phyloP scores from a whole-genome alignment of 2,329 filamentous ascomycete genomes.

The Penicillium sp. region DNA sequence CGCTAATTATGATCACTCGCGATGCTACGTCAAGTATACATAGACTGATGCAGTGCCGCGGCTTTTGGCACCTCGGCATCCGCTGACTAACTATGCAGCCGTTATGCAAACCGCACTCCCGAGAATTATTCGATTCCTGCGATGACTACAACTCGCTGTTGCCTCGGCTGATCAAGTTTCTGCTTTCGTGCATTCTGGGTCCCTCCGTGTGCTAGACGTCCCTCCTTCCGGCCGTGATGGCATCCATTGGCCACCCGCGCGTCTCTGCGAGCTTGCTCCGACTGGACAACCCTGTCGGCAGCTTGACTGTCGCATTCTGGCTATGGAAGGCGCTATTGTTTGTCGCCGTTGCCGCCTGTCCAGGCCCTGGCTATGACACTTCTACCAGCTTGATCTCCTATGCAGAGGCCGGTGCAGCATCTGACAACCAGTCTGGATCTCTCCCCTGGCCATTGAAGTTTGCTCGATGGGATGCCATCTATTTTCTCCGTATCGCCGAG shows the following conservation, averaged over 20 bases:
- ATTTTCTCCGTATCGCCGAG: constrained; percentile 55
- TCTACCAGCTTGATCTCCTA: constrained; percentile 53
- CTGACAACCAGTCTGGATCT: constrained; percentile 8
- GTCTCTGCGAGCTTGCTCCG: constrained; percentile 23
- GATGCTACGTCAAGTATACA: too few relatives aligned
- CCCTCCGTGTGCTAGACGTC: background rate
- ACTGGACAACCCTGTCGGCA: constrained; percentile 31
- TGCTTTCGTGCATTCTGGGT: too few relatives aligned
- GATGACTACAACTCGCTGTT: too few relatives aligned
- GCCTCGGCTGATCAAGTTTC: constrained; percentile 1
- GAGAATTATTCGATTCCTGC: too few relatives aligned
- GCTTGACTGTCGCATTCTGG: constrained; percentile 45
- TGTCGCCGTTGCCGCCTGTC: constrained; percentile 49
- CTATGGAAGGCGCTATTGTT: constrained; percentile 58
- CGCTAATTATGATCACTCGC: too few relatives aligned
- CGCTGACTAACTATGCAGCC: too few relatives aligned
- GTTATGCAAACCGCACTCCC: too few relatives aligned
- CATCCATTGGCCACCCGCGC: constrained; percentile 15
- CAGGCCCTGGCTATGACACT: constrained; percentile 62
- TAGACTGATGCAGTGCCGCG: too few relatives aligned
- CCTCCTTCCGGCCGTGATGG: constrained; percentile 9
- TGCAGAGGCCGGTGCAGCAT: constrained; percentile 9
- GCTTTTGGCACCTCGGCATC: too few relatives aligned
- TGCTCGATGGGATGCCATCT: constrained; percentile 62
- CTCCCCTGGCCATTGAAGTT: constrained; percentile 44